Percentiles rank a stretch among this genome's conserved stretches.
These are phyloP conservation scores for Dendrobium chrysotoxum DNA, from an alignment of 106 monocot genomes.

Conservation along the genomic window DNA sequence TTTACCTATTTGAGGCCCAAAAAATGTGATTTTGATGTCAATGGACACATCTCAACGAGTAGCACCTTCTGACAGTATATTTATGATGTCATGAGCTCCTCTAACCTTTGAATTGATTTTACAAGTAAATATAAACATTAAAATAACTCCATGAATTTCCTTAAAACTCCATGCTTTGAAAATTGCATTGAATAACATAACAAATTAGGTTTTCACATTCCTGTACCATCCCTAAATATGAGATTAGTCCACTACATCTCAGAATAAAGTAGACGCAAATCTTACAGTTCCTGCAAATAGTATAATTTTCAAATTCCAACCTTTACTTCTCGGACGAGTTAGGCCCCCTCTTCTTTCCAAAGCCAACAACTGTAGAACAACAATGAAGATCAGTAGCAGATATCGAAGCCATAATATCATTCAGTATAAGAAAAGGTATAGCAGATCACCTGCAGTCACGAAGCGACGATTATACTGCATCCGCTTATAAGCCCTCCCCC, in stretches of 20 bases:
- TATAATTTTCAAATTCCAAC: neutral
- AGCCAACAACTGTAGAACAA: slow-evolving; percentile 20
- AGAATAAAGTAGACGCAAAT: neutral
- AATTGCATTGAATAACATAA: too few species aligned
- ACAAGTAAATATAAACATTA: too few species aligned
- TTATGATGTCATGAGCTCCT: too few species aligned
- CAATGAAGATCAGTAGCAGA: neutral
- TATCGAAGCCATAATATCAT: neutral
- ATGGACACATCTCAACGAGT: neutral
- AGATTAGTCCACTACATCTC: neutral
- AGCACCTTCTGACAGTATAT: neutral
- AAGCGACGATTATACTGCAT: slow-evolving; percentile 60
- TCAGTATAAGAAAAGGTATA: neutral
- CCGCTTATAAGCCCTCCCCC: slow-evolving; percentile 50
- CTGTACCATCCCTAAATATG: neutral
- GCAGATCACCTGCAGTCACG: slow-evolving; percentile 32
- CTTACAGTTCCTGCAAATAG: neutral
- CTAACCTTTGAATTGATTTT: too few species aligned
- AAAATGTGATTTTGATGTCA: neutral
- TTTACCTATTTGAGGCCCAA: neutral
- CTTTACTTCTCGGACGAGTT: slow-evolving; percentile 32
- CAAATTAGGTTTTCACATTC: neutral
- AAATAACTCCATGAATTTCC: too few species aligned
- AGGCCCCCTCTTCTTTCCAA: slow-evolving; percentile 32
- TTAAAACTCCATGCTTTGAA: too few species aligned